Evolutionary conservation across 2,329 filamentous ascomycete species (phyloP), one percentile per base, ranked within the genome.

Genomic region (Tympanopsis confertula): DNA sequence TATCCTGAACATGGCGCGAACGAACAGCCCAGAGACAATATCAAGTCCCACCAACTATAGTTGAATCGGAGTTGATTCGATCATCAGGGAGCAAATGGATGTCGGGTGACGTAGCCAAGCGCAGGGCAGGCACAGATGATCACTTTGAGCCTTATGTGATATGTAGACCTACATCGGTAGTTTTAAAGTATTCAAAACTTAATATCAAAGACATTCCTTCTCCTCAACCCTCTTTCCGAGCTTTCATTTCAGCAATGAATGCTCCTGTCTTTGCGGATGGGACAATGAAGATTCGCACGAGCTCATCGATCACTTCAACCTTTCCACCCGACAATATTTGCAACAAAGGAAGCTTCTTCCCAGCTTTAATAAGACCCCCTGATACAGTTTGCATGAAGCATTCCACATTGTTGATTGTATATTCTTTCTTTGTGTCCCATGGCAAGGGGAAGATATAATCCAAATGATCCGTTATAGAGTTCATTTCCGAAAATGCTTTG

Each of bases 221-320:
- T n/a, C n/a, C n/a, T 33, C 30, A 10, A 15, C 30, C 15, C 15
- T 33, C 30, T 17, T 63, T 70, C 46, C 69, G 63, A 46, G 60
- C 63, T 56, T 80, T 82, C 56, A 78, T 73, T 42, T 78, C 71
- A 19, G 69, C 68, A 40, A 82, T 72, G 63, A 76, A 82, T 35
- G 58, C 59, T 10, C 53, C 52, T 10, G 68, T 65, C 51, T 66
- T 68, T 5, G 51, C 50, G 39, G 62, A 67, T 1, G 76, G 77
- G 24, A 82, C 65, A 3, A 82, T 63, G 46, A 72, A 69, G 26
- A 82, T 67, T 41, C 55, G 67, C 15, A 82, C 65, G 49, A 82
- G 47, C 3, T 72, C 74, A 54, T 82, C 77, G 35, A 77, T 64
- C 20, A 82, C 56, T 48, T 79, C 75, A 2, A 76, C 64, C 50